phyloP scores from a whole-genome alignment of 306 rosid genomes.

The Cicer judaicum region DNA sequence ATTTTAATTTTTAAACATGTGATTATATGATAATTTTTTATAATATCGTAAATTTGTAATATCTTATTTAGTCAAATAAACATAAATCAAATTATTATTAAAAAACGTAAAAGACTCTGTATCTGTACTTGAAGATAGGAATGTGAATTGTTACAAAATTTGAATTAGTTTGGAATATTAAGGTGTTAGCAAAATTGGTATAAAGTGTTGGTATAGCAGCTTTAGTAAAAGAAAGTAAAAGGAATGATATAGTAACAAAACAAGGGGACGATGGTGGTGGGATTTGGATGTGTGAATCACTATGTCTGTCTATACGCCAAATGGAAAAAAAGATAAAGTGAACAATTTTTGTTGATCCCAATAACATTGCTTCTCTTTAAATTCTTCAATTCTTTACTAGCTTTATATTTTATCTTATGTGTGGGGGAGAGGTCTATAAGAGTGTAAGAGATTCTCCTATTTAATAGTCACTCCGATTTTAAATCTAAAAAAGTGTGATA shows the following conservation, averaged over 20 bases:
- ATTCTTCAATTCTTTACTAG: constrained; percentile 45
- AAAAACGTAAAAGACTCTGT: no score
- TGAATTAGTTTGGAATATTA: constrained; percentile 1
- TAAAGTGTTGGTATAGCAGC: constrained; percentile 58
- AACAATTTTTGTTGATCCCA: constrained; percentile 75
- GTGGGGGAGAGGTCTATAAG: no score
- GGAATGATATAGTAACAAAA: neutral
- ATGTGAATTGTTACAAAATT: no score
- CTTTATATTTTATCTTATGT: constrained; percentile 53
- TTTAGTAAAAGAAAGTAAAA: constrained; percentile 64
- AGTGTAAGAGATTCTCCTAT: no score
- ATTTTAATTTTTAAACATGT: no score
- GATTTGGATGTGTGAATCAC: constrained; percentile 45
- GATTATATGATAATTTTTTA: no score
- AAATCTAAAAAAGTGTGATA: no score
- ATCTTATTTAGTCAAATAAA: no score
- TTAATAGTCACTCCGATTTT: no score
- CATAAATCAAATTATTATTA: no score
- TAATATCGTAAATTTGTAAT: no score
- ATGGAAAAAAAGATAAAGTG: constrained; percentile 48
- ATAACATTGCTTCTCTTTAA: constrained; percentile 56
- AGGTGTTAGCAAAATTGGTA: constrained; percentile 44
- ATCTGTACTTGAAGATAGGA: no score
- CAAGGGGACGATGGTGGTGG: constrained; percentile 34
- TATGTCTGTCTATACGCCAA: constrained; percentile 33